A percentile compares a stretch with the other conserved stretches of the same genome.
Evolutionary conservation across 179 eudicot genomes (phyloP).

Genomic region (Beta corolliflora): DNA sequence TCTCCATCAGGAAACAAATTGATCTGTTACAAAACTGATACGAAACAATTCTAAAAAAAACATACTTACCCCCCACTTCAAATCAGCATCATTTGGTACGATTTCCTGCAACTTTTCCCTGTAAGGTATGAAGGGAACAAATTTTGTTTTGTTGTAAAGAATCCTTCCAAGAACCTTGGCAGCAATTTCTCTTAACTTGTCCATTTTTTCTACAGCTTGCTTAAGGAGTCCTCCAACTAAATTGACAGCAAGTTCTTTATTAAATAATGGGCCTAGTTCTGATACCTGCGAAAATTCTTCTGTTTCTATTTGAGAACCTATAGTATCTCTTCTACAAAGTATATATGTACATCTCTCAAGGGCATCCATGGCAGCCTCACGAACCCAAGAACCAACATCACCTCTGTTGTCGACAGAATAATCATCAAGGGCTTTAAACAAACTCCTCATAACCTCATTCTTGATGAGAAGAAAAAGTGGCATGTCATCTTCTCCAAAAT

Average conservation of each 20-base stretch:
- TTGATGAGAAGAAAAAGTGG: constrained; percentile 56
- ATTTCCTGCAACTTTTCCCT: constrained; percentile 63
- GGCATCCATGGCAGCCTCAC: constrained; percentile 94
- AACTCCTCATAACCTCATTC: constrained; percentile 73
- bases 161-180: constrained; percentile 86
- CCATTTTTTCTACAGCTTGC: constrained; percentile 98
- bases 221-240: constrained; percentile 71
- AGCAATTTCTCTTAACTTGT: constrained; percentile 85
- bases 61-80: constrained; percentile 84
- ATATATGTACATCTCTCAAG: constrained; percentile 90
- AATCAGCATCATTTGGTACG: constrained; percentile 48
- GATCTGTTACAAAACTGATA: constrained; percentile 7
- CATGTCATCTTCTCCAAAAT: constrained; percentile 42
- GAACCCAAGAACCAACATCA: constrained; percentile 99
- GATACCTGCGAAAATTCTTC: constrained; percentile 26
- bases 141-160: constrained; percentile 50
- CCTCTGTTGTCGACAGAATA: constrained; percentile 97
- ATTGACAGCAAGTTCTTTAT: constrained; percentile 62
- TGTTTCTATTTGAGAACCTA: constrained; percentile 23
- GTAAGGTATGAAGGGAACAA: constrained; percentile 70
- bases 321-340: constrained; percentile 61
- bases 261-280: constrained; percentile 47
- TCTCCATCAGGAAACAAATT: constrained; percentile 16
- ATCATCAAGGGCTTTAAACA: constrained; percentile 88
- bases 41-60: constrained; percentile 1